Conservation (phyloP, 495 filamentous ascomycete species). For the Annulohypoxylon moriforme region DNA sequence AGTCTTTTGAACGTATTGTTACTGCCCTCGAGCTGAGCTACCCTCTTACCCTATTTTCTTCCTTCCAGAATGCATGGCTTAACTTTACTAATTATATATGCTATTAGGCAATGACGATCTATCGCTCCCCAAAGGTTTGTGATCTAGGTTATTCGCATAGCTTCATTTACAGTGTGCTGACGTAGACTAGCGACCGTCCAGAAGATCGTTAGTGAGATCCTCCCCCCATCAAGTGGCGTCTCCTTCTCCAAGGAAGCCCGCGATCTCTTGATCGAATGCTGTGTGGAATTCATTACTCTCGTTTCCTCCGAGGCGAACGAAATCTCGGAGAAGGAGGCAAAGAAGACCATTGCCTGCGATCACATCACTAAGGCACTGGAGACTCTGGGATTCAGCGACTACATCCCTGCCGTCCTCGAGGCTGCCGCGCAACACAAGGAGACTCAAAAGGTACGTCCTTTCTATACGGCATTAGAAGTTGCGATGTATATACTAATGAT, state of each 20-base stretch:
- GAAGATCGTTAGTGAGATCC: slow-evolving; percentile 96
- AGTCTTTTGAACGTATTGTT: slow-evolving; percentile 2
- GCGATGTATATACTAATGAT: slow-evolving; percentile 13
- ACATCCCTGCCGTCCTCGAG: slow-evolving; percentile 84
- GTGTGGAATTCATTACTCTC: slow-evolving; percentile 98
- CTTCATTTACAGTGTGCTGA: slow-evolving; percentile 13
- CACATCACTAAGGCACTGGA: slow-evolving; percentile 93
- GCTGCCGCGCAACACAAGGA: slow-evolving; percentile 94
- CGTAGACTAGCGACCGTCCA: slow-evolving; percentile 83
- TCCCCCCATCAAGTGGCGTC: slow-evolving; percentile 71
- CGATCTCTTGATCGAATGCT: slow-evolving; percentile 97
- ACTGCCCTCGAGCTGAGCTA: neutral
- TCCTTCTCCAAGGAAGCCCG: slow-evolving; percentile 93
- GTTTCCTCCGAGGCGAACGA: slow-evolving; percentile 98
- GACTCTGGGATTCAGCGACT: slow-evolving; percentile 90
- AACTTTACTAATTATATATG: slow-evolving; percentile 41
- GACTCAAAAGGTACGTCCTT: slow-evolving; percentile 79
- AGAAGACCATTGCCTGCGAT: slow-evolving; percentile 98
- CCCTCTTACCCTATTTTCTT: slow-evolving; percentile 10
- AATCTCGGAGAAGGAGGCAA: slow-evolving; percentile 96
- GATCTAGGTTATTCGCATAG: neutral
- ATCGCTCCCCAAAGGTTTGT: slow-evolving; percentile 90
- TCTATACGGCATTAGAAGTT: neutral
- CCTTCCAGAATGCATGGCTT: neutral
- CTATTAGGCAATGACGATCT: slow-evolving; percentile 86